Conservation (phyloP, 169 alveolate species). For the Besnoitia besnoiti region DNA sequence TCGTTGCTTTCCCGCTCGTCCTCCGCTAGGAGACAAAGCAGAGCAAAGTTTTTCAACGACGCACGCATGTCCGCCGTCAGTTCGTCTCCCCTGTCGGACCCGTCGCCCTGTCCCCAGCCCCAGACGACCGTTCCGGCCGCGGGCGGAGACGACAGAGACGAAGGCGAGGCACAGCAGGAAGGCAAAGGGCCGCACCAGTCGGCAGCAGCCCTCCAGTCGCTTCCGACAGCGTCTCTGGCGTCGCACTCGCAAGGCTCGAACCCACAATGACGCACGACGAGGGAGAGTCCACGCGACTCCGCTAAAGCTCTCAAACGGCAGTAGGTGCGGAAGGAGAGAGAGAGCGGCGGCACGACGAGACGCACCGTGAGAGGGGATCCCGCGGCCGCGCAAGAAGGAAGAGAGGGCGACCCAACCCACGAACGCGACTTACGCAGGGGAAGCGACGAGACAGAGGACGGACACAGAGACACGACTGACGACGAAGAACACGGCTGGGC, state of each 20-base stretch:
- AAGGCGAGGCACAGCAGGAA: not conserved
- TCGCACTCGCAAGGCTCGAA: not conserved
- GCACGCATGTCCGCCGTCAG: not conserved
- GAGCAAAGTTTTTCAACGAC: not conserved
- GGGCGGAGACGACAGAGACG: not conserved
- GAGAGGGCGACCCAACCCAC: not conserved
- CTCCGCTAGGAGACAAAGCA: not conserved
- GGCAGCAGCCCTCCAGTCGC: not conserved
- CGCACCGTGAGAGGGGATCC: not conserved
- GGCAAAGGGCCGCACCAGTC: not conserved
- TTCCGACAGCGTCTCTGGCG: not conserved
- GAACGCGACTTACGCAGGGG: not conserved
- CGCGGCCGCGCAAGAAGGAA: not conserved
- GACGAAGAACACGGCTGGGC: not conserved
- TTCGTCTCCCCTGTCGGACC: not conserved
- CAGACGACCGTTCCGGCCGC: not conserved
- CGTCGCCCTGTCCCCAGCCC: not conserved
- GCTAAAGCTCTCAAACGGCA: not conserved
- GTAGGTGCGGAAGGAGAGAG: not conserved
- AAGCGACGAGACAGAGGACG: not conserved
- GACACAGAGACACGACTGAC: not conserved
- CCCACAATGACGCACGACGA: not conserved
- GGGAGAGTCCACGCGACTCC: not conserved
- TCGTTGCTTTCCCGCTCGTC: not conserved
- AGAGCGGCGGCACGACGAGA: slow-evolving; percentile 13